Base-by-base conservation (phyloP, 2,329 filamentous ascomycete species). In the Aspergillus pseudoviridinutans region DNA sequence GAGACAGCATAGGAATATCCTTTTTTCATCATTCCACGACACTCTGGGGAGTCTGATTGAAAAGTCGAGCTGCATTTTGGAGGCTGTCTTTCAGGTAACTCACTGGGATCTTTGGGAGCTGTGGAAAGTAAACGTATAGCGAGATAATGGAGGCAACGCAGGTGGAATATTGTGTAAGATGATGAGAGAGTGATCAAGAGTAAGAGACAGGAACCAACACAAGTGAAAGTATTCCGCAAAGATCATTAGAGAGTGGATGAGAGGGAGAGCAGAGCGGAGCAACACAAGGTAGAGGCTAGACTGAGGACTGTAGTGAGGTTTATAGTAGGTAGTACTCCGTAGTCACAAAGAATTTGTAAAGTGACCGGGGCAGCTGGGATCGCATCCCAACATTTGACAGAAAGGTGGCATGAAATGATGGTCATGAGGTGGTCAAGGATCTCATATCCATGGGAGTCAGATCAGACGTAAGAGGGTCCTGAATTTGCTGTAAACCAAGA, bases 1-100 rank as follows among this genome's bases (percentile, higher is more conserved):
- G 0, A 70, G 38, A 9, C 65, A 70, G 17, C 71, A 73, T 0
- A 70, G 56, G 0, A 69, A 51, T 6, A 66, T 28, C 0, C 63
- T 59, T 10, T 64, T 56, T 20, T 29, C 50, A 10, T 50, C 53
- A 22, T 42, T 44, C 53, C 53, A 55, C n/a, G n/a, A 4, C 8
- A 55, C 32, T 12, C 10, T 20, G 14, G 46, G 47, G 2, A 2
- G 5, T 10, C 17, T 17, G 25, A 8, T 25, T 1, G 32, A 14
- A 12, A 27, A 35, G 17, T 55, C 42, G 2, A 55, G 28, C 14
- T 35, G 46, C 20, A 49, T 47, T 4, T n/a, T 29, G 20, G 35
- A n/a, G 24, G 20, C 1, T 38, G 28, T 17, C 10, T 22, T 46
- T 17, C 14, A 38, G 14, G 5, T 2, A 38, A 7, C 3, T 2